Evolutionary conservation across 352 stramenopile species (phyloP).

Genomic region (Aphanomyces cochlioides): DNA sequence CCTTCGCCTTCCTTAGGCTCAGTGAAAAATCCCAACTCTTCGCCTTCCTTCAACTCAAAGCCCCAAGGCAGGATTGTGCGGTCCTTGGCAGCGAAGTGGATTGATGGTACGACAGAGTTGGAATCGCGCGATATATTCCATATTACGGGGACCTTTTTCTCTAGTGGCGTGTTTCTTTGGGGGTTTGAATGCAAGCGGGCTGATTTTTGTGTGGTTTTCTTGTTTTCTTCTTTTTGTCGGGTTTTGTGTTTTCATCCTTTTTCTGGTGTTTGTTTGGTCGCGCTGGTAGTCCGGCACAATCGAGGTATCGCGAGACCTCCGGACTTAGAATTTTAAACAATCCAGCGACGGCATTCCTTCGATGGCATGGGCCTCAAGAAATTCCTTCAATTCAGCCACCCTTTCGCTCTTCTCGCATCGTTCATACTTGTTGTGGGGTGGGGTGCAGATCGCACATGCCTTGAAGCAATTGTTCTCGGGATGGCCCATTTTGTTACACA

Average conservation of each 20-base stretch:
- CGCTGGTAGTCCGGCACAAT: background rate
- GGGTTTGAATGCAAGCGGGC: background rate
- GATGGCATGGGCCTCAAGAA: background rate
- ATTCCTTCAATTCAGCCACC: background rate
- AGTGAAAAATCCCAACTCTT: background rate
- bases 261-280: background rate
- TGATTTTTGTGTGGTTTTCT: background rate
- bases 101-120: background rate
- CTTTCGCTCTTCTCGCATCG: background rate
- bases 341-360: background rate
- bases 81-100: background rate
- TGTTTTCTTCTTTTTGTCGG: background rate
- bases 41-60: background rate
- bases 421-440: constrained; percentile 3
- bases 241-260: background rate
- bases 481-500: background rate
- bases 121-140: constrained; percentile 1
- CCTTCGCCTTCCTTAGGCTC: background rate
- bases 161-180: background rate
- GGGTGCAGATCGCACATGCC: background rate
- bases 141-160: constrained; percentile 7
- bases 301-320: background rate
- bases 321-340: constrained; percentile 4
- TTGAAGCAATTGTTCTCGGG: constrained; percentile 1
- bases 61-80: background rate